Conservation (phyloP, 106 monocot genomes). For the Dendrobium chrysotoxum region DNA sequence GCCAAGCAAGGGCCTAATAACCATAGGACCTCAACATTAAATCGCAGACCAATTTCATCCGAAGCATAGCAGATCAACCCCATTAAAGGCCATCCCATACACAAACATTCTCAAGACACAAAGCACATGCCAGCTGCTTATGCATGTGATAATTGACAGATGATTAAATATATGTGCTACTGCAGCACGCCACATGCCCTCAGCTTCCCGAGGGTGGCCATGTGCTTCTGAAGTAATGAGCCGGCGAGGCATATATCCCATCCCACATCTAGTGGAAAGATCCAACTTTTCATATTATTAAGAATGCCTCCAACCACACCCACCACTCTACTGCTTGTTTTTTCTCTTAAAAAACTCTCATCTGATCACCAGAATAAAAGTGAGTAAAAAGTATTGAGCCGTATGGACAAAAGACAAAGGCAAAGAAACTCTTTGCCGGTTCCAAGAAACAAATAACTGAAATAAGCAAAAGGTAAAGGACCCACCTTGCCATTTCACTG, state of each 20-base stretch:
- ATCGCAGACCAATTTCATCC: background rate
- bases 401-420: background rate
- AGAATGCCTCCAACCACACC: background rate
- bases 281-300: background rate
- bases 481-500: background rate
- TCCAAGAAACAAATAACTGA: constrained; percentile 1
- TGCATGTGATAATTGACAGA: background rate
- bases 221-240: background rate
- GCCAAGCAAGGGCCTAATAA: too few relatives aligned
- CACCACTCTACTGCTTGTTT: background rate
- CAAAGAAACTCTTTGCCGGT: background rate
- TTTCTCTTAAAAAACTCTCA: background rate
- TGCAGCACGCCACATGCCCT: constrained; percentile 3
- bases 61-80: background rate
- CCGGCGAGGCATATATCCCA: background rate
- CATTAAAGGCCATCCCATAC: background rate
- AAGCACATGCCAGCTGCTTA: background rate
- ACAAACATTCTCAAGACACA: background rate
- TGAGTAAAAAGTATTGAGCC: background rate
- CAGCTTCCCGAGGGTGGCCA: background rate
- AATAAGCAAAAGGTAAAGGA: constrained; percentile 1
- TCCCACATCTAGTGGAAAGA: background rate
- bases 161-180: constrained; percentile 6
- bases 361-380: background rate
- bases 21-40: background rate